Percentiles rank a stretch among this genome's conserved stretches.
Conservation (phyloP, 2,329 filamentous ascomycete species). For the Colletotrichum sidae region DNA sequence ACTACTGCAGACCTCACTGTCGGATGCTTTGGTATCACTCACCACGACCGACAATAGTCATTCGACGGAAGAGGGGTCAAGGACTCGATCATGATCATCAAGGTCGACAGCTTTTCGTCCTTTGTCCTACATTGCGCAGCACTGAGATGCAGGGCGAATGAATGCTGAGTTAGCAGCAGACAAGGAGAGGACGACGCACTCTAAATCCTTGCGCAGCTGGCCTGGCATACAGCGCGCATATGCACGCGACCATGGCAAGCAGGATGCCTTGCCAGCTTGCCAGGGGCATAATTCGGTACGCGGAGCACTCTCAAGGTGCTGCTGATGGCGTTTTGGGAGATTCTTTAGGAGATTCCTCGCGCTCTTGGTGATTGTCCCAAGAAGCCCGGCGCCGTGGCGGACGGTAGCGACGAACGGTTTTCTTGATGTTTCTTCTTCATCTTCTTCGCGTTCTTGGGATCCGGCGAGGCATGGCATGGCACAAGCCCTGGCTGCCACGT, state of each 20-base stretch:
- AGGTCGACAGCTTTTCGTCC: slow-evolving; percentile 8
- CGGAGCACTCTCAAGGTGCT: no score
- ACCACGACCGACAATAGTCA: neutral
- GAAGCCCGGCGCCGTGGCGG: slow-evolving; percentile 10
- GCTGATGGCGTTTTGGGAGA: no score
- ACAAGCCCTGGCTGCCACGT: slow-evolving; percentile 18
- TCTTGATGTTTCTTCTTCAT: slow-evolving; percentile 1
- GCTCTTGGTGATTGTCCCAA: neutral
- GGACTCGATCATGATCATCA: neutral
- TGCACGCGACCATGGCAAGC: slow-evolving; percentile 10
- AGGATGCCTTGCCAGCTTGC: no score
- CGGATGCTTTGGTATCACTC: neutral
- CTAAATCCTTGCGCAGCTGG: no score
- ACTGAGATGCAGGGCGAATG: no score
- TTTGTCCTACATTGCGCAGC: slow-evolving; percentile 8
- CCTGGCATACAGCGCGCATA: neutral
- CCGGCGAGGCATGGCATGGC: slow-evolving; percentile 14
- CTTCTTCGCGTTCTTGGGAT: neutral
- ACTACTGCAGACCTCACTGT: slow-evolving; percentile 2
- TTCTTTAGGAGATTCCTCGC: neutral
- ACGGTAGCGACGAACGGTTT: slow-evolving; percentile 14
- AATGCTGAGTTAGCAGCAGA: no score
- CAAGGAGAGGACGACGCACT: no score
- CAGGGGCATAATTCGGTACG: no score
- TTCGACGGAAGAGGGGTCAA: neutral